Percentiles rank a stretch among this genome's conserved stretches.
phyloP scores from a whole-genome alignment of 225 moss, liverwort and hornwort genomes.

The Physcomitrium patens region DNA sequence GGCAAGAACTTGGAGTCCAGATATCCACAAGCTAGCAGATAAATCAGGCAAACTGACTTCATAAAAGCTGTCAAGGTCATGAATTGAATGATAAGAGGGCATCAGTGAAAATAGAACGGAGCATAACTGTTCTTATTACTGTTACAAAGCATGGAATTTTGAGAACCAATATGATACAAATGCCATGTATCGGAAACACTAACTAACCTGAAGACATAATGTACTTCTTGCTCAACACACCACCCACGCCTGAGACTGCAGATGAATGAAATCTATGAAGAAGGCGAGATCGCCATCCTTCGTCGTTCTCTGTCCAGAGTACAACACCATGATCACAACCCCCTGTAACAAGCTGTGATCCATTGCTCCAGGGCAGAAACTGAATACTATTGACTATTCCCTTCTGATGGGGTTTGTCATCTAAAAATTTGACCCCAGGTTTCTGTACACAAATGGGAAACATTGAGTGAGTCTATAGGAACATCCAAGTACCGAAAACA shows the following conservation, averaged over 20 bases:
- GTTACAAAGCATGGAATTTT: background rate
- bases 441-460: slow-evolving; percentile 63
- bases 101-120: background rate
- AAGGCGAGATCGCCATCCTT: slow-evolving; percentile 77
- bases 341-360: slow-evolving; percentile 86
- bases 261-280: slow-evolving; percentile 88
- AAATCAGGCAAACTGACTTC: slow-evolving; percentile 5
- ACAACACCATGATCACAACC: slow-evolving; percentile 91
- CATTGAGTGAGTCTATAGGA: slow-evolving; percentile 22
- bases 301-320: slow-evolving; percentile 76
- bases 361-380: slow-evolving; percentile 93
- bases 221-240: slow-evolving; percentile 69
- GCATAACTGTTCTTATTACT: background rate
- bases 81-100: background rate
- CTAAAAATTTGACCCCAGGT: slow-evolving; percentile 60
- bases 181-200: background rate
- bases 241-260: slow-evolving; percentile 86
- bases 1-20: slow-evolving; percentile 12
- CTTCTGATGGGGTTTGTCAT: slow-evolving; percentile 83
- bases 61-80: background rate
- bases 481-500: slow-evolving; percentile 12
- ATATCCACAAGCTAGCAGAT: slow-evolving; percentile 17
- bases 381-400: slow-evolving; percentile 81
- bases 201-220: slow-evolving; percentile 79
- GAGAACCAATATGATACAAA: background rate